Conservation (phyloP, 805 yeast species). For the Nakazawaea molendinolei region DNA sequence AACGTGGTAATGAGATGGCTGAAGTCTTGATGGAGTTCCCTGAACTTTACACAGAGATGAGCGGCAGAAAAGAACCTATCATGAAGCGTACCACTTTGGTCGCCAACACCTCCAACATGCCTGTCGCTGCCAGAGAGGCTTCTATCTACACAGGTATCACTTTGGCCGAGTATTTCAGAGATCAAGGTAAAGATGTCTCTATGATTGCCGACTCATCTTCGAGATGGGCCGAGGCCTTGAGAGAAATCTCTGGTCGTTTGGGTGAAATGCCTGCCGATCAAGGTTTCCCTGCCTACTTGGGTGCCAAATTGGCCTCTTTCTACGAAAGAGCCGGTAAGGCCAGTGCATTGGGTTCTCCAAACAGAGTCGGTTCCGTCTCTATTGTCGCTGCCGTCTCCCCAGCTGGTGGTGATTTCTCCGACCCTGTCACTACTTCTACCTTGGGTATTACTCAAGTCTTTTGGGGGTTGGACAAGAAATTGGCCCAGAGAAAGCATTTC, state of each 20-base stretch:
- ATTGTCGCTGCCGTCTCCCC: constrained; percentile 99
- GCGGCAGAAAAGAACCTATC: constrained; percentile 94
- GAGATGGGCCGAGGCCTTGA: constrained; percentile 99
- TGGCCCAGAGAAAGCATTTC: constrained; percentile 99
- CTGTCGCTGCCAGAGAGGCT: constrained; percentile 99
- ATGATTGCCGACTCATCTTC: constrained; percentile 99
- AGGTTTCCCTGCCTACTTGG: constrained; percentile 99
- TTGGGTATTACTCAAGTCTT: constrained; percentile 99
- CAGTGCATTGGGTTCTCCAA: constrained; percentile 91
- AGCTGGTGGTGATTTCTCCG: constrained; percentile 99
- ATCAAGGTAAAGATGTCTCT: constrained; percentile 97
- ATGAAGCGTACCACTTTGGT: constrained; percentile 99
- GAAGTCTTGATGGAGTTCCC: constrained; percentile 99
- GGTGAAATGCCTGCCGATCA: constrained; percentile 99
- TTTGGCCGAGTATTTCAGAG: constrained; percentile 98
- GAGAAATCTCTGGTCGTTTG: constrained; percentile 99
- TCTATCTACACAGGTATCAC: constrained; percentile 99
- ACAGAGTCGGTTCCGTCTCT: constrained; percentile 96
- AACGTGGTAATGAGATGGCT: constrained; percentile 98
- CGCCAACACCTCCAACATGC: constrained; percentile 99
- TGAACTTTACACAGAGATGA: constrained; percentile 83
- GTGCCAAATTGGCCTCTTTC: constrained; percentile 97
- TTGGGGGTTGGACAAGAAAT: constrained; percentile 99
- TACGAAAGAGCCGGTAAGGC: constrained; percentile 99
- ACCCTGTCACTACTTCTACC: constrained; percentile 97